These are phyloP conservation scores for Musa troglodytarum DNA, from an alignment of 176 grass and related monocot species.

Conservation along the genomic window DNA sequence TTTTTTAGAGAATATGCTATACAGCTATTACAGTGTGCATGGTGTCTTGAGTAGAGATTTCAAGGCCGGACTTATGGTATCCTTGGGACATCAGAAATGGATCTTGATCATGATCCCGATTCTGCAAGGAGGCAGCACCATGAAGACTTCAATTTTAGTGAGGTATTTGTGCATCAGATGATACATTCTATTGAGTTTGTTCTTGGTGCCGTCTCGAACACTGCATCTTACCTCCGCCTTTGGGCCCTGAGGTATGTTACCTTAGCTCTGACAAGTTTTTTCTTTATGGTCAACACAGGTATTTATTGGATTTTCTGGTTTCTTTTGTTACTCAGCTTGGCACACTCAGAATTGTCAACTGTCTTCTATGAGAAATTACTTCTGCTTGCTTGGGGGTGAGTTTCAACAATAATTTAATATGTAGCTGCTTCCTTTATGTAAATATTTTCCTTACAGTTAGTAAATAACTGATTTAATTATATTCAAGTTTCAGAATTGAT, in stretches of 20 bases:
- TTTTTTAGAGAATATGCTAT: neutral
- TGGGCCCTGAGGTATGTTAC: slow-evolving; percentile 86
- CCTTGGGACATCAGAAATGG: slow-evolving; percentile 80
- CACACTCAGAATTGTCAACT: slow-evolving; percentile 93
- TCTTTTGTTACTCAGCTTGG: slow-evolving; percentile 57
- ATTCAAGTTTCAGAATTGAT: neutral
- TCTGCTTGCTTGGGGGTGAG: slow-evolving; percentile 88
- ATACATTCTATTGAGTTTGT: slow-evolving; percentile 99
- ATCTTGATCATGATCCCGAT: slow-evolving; percentile 94
- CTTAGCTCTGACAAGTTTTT: slow-evolving; percentile 5
- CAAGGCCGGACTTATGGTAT: slow-evolving; percentile 93
- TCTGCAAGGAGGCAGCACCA: slow-evolving; percentile 59
- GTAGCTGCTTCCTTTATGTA: neutral
- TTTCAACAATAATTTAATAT: neutral
- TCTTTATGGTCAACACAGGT: neutral
- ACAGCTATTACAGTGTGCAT: slow-evolving; percentile 6
- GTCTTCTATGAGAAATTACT: slow-evolving; percentile 99
- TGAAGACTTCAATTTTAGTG: slow-evolving; percentile 95
- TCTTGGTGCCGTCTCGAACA: slow-evolving; percentile 96
- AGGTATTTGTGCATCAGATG: slow-evolving; percentile 99
- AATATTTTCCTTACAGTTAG: neutral
- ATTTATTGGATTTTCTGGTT: slow-evolving; percentile 22
- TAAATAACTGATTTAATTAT: neutral
- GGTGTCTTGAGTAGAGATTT: slow-evolving; percentile 61
- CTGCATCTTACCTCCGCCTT: slow-evolving; percentile 96